phyloP scores from a whole-genome alignment of 805 yeast genomes.

The Metschnikowia continentalis region DNA sequence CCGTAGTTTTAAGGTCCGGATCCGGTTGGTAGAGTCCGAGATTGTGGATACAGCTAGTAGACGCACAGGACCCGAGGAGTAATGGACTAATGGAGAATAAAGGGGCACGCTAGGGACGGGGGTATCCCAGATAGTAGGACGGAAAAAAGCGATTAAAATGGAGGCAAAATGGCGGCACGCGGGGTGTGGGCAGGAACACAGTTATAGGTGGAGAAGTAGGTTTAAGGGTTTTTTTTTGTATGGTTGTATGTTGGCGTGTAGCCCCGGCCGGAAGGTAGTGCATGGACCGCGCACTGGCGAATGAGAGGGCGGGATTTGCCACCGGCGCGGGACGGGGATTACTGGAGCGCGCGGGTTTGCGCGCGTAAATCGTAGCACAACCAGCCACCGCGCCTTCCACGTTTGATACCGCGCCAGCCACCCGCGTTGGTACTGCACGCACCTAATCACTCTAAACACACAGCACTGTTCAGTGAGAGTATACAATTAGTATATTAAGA shows the following conservation, averaged over 20 bases:
- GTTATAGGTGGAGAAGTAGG: neutral
- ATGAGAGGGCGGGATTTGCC: conserved; percentile 11
- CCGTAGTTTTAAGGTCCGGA: neutral
- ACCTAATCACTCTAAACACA: neutral
- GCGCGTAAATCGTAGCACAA: conserved; percentile 5
- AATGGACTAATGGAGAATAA: neutral
- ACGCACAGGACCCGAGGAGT: neutral
- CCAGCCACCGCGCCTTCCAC: conserved; percentile 3
- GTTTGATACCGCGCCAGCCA: neutral
- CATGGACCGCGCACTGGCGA: conserved; percentile 14
- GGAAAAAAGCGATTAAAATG: neutral
- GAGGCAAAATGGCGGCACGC: neutral
- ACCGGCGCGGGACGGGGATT: conserved; percentile 10
- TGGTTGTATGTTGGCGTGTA: conserved; percentile 2
- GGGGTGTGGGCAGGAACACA: conserved; percentile 2
- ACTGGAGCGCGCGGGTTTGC: neutral
- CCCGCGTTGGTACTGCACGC: neutral
- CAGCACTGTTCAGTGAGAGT: no score
- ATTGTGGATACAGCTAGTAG: neutral
- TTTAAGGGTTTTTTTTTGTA: conserved; percentile 3
- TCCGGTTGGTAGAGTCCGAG: neutral
- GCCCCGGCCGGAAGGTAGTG: conserved; percentile 9
- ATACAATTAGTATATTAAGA: no score
- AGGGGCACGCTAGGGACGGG: neutral
- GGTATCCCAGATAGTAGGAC: neutral